A percentile compares a stretch with the other conserved stretches of the same genome.
Conservation (phyloP, 495 filamentous ascomycete genomes). For the Neurospora intermedia region DNA sequence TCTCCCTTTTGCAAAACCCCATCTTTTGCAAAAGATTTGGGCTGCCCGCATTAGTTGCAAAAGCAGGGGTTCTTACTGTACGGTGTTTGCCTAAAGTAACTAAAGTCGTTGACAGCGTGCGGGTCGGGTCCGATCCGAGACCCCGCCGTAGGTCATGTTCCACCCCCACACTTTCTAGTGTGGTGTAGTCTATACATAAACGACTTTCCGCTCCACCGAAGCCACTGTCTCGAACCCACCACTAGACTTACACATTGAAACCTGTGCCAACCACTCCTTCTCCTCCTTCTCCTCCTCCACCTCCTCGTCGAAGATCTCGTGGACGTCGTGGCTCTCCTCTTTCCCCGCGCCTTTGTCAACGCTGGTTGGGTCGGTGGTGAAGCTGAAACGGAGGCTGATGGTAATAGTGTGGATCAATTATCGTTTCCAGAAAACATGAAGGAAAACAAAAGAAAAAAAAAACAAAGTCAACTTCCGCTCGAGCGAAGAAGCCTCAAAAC, state of each 20-base stretch:
- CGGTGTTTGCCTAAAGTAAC: not conserved
- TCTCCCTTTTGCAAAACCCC: no score
- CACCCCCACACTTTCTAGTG: not conserved
- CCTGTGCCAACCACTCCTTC: not conserved
- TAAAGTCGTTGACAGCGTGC: not conserved
- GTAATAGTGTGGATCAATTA: not conserved
- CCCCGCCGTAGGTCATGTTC: not conserved
- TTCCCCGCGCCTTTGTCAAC: not conserved
- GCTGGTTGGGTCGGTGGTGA: not conserved
- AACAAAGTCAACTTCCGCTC: slow-evolving; percentile 2
- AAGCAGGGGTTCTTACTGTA: no score
- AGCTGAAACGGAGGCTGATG: no score
- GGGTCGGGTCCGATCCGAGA: not conserved
- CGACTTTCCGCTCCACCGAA: not conserved
- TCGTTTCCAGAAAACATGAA: not conserved
- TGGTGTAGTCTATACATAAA: not conserved
- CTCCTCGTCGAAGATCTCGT: not conserved
- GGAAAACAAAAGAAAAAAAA: not conserved
- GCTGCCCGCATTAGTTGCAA: no score
- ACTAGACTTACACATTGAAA: not conserved
- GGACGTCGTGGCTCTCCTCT: not conserved
- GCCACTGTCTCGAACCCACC: not conserved
- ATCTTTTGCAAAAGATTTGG: no score
- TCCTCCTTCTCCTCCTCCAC: not conserved
- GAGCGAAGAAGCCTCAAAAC: slow-evolving; percentile 5